phyloP scores from a whole-genome alignment of 108 stramenopile species.

The Chaetoceros muelleri region DNA sequence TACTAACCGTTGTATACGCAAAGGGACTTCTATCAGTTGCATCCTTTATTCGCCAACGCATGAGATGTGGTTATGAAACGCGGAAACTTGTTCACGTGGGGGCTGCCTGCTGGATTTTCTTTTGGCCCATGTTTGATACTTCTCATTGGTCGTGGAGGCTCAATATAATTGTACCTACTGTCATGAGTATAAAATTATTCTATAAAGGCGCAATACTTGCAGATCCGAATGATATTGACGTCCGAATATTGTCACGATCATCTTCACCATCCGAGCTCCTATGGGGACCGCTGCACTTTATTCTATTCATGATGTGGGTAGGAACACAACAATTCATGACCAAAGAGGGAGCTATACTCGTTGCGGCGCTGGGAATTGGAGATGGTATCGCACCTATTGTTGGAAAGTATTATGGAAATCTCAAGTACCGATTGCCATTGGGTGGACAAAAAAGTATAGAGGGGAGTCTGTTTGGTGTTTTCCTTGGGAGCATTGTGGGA shows the following conservation, averaged over 20 bases:
- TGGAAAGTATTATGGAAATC: constrained; percentile 46
- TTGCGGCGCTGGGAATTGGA: constrained; percentile 48
- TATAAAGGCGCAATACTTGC: constrained; percentile 61
- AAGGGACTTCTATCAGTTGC: constrained; percentile 29
- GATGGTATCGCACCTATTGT: constrained; percentile 53
- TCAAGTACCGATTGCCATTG: constrained; percentile 46
- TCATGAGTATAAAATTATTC: constrained; percentile 31
- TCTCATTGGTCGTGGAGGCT: constrained; percentile 63
- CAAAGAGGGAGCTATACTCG: constrained; percentile 29
- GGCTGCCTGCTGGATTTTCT: constrained; percentile 34
- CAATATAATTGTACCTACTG: constrained; percentile 46
- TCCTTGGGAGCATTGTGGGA: constrained; percentile 51
- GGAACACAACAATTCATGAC: constrained; percentile 49
- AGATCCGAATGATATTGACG: constrained; percentile 60
- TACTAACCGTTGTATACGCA: constrained; percentile 32
- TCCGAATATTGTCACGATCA: constrained; percentile 43
- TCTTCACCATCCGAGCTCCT: constrained; percentile 59
- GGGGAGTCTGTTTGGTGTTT: constrained; percentile 54
- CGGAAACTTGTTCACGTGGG: constrained; percentile 42
- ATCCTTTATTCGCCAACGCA: constrained; percentile 14
- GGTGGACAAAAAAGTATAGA: constrained; percentile 56
- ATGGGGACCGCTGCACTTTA: constrained; percentile 58
- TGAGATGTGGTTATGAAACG: constrained; percentile 17
- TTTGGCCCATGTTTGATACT: constrained; percentile 55
- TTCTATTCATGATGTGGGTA: constrained; percentile 36